Base-by-base conservation (phyloP, 2,329 filamentous ascomycete species). In the Cladophialophora yegresii region DNA sequence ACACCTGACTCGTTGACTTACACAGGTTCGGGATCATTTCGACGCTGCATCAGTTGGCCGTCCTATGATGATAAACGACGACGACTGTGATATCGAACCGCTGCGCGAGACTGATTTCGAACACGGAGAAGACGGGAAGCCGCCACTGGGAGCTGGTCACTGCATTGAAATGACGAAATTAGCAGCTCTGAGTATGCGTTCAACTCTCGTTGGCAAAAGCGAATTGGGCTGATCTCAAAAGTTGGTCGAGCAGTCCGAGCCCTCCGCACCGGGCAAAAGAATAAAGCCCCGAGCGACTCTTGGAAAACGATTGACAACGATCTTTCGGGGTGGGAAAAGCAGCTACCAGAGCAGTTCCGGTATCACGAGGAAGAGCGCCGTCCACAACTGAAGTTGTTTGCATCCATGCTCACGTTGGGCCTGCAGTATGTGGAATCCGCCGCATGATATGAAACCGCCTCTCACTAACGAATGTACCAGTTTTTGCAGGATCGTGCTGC, bases 1-100 rank as follows among this genome's bases (percentile, higher is more conserved):
- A 49, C 28, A 45, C n/a, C 23, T 22, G 26, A 36, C 36, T 49
- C 45, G 23, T 33, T 63, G 36, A 63, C 28, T 49, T 10, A 43
- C 36, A 16, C 50, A 64, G 62, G 58, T 64, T 58, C 59, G 68
- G 51, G 63, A 66, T 53, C 58, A 45, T 61, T 56, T 57, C 58
- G 40, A 53, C 9, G 63, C 71, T 47, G 70, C 68, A 12, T 69
- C 69, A n/a, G 69, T 72, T 28, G 70, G 71, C 30, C 67, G 68
- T 20, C 71, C 71, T 2, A 70, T 64, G 40, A 66, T 67, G 13
- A 72, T 72, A 20, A 58, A 69, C 20, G 70, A 72, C 45, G 71
- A 71, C 43, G 70, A 72, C 54, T 71, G 69, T 28, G 71, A 72
- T 61, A 53, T 72, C 43, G 71, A 71, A 54, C 49, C 62, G 7